Evolutionary conservation across 768 basidiomycete species (phyloP).

Genomic region (Agrocybe praecox): DNA sequence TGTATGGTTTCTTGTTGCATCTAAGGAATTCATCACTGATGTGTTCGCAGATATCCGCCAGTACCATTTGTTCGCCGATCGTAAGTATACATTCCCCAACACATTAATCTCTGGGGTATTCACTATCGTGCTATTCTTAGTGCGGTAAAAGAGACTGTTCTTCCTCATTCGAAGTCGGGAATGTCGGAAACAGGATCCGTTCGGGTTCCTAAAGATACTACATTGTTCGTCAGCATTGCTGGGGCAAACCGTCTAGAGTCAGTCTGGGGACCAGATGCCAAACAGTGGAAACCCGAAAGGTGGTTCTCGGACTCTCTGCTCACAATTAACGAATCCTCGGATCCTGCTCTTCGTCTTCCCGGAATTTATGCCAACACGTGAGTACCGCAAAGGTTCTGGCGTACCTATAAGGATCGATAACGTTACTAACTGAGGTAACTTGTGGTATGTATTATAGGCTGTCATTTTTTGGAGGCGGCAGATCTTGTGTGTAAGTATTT

Average conservation of each 20-base stretch:
- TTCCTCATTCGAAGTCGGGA: constrained; percentile 37
- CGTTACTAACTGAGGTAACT: constrained; percentile 1
- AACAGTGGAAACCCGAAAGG: constrained; percentile 56
- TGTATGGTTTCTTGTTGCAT: constrained; percentile 29
- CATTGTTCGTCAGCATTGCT: constrained; percentile 48
- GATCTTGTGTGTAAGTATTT: constrained; percentile 54
- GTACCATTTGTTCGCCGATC: constrained; percentile 48
- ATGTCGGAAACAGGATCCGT: constrained; percentile 30
- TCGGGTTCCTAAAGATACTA: constrained; percentile 48
- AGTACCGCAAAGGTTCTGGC: no score
- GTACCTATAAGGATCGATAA: no score
- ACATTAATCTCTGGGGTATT: not conserved
- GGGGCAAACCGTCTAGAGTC: constrained; percentile 49
- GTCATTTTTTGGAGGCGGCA: constrained; percentile 56
- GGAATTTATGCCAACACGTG: constrained; percentile 55
- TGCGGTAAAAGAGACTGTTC: constrained; percentile 41
- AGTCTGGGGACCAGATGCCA: constrained; percentile 51
- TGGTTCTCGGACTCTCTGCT: constrained; percentile 33
- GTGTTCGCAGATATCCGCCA: constrained; percentile 39
- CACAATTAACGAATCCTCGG: constrained; percentile 2
- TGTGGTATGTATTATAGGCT: constrained; percentile 33
- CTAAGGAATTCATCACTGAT: not conserved
- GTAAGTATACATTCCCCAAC: constrained; percentile 26
- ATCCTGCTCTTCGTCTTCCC: constrained; percentile 30
- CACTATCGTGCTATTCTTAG: constrained; percentile 22